Base-by-base conservation (phyloP, 2,329 filamentous ascomycete genomes). In the Colletotrichum sp. region DNA sequence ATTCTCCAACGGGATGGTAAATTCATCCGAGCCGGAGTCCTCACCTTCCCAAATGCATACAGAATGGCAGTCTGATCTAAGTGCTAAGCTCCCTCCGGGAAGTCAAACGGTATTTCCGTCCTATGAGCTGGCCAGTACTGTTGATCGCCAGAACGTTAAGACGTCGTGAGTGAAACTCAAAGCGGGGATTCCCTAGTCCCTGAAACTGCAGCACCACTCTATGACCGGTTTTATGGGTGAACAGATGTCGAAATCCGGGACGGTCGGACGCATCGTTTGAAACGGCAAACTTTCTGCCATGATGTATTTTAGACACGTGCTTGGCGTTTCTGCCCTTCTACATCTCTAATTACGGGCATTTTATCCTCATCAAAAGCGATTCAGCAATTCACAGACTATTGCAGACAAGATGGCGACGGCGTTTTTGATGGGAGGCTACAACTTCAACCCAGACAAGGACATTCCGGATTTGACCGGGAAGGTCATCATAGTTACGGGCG, bases 401-500 rank as follows among this genome's bases (percentile, higher is more conserved):
- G 18, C 36, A 10, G 32, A 36, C 36, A 69, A 48, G 12, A 75
- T 75, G 73, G 73, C 73, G 26, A 58, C 73, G 5, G 69, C 73
- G 9, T 62, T 75, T 9, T 13, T 75, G 24, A 68, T 72, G 73
- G 70, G 73, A 28, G 70, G 73, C 8, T 16, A 28, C 60, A 56
- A 66, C 32, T 77, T 77, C 67, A 55, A 64, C n/a, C 74, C 74
- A 3, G 71, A 76, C 24, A 68, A 60, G 12, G 81, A 83, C 52
- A 83, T 85, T 28, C 83, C 83, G 2, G 77, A 81, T 38, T 79
- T 85, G 6, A 65, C 78, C 8, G 83, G 81, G n/a, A 85, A 83
- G 69, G 79, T 83, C 28, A 82, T 85, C 21, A 77, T 85, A 12
- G 79, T 86, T 32, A 86, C 84, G 12, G 84, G 84, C 18, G 84